Evolutionary conservation across 371 early-diverging fungal species (phyloP), one percentile per base, ranked within the genome.

Genomic region (Mucor saturninus): DNA sequence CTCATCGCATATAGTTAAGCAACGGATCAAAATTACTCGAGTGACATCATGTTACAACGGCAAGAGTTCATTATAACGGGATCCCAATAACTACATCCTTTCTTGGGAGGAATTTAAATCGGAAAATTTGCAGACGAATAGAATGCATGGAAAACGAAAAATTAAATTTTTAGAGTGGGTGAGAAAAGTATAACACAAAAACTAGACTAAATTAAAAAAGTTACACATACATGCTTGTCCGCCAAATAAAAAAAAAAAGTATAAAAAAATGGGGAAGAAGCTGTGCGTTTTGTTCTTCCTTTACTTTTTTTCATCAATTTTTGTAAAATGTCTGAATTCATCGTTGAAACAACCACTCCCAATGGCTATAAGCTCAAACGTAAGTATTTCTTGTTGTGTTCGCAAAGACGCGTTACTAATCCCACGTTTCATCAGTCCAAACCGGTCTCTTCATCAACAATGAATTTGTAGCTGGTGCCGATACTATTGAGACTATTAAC

Each of bases 391-490:
- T 14, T 14, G 21, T 29, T 38, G 28, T 1, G 50, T 30, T 11
- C 21, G 14, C 30, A 21, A 10, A 30, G 15, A 46, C 26, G 37
- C 43, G 21, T n/a, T 49, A 38, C 9, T 49, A 28, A 50, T 13
- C 26, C 10, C 5, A 11, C 28, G 10, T 43, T 43, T 54, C 28
- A 53, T 21, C 62, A 81, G 81, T 81, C 55, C 69, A 80, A 62
- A 84, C 83, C 43, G 81, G 83, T 65, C 65, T 84, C 26, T 82
- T 84, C 62, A 84, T 84, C 55, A 82, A 84, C 64, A 82, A 82
- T 59, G 71, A 81, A 39, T 84, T 82, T 30, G 79, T 84, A 37
- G 68, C 60, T 35, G 74, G 79, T 64, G 75, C 68, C 6, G 61
- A 57, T n/a, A 72, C 76, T 26, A 69, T 84, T 67, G 82, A 80